Conservation (phyloP, 257 asterid species). For the Fraxinus anomala region DNA sequence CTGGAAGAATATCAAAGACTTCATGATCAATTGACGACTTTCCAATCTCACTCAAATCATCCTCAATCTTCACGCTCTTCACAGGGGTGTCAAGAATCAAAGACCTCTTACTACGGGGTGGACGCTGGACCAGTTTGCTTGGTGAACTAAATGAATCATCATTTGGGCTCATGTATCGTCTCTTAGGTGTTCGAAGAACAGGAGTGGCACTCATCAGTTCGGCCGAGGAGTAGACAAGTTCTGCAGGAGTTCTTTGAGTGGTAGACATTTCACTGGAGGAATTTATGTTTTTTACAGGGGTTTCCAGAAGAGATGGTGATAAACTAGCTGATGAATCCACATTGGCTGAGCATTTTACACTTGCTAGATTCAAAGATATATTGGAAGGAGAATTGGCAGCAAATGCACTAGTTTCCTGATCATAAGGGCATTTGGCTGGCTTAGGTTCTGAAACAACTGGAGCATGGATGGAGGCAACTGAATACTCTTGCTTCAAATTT, state of each 20-base stretch:
- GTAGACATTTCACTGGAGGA: conserved; percentile 28
- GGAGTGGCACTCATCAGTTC: conserved; percentile 70
- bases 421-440: conserved; percentile 1
- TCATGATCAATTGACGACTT: conserved; percentile 38
- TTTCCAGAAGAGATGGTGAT: conserved; percentile 33
- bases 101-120: conserved; percentile 62
- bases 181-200: conserved; percentile 54
- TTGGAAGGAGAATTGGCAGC: conserved; percentile 23
- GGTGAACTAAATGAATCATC: conserved; percentile 47
- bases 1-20: conserved; percentile 55
- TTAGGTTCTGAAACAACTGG: conserved; percentile 22
- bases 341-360: conserved; percentile 2
- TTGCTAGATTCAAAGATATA: conserved; percentile 2
- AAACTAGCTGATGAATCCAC: conserved; percentile 21
- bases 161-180: conserved; percentile 72
- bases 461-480: conserved; percentile 18
- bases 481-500: conserved; percentile 24
- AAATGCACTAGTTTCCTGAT: conserved; percentile 8
- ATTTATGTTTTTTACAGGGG: conserved; percentile 53
- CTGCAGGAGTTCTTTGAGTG: conserved; percentile 48
- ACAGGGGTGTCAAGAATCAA: conserved; percentile 74
- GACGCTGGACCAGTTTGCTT: conserved; percentile 59
- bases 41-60: conserved; percentile 27
- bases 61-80: conserved; percentile 41
- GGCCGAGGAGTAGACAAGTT: conserved; percentile 53